Conservation (phyloP, 108 stramenopile species). For the Aureococcus anophagefferens region DNA sequence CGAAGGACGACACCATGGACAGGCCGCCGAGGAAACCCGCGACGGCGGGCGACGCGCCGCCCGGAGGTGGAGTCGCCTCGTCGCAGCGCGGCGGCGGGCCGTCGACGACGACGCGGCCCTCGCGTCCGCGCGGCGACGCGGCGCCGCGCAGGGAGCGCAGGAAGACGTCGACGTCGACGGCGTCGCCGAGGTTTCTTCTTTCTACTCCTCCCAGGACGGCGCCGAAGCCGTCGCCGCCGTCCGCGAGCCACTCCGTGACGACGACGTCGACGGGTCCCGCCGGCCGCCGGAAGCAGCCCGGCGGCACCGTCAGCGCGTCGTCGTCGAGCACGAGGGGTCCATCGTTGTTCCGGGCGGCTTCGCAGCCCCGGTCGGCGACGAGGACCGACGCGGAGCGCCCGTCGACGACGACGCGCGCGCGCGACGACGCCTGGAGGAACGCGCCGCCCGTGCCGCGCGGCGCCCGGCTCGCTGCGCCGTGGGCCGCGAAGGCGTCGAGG, state of each 20-base stretch:
- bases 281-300: background rate
- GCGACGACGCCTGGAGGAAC: background rate
- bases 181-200: too few relatives aligned
- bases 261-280: background rate
- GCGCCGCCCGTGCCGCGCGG: background rate
- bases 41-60: background rate
- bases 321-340: background rate
- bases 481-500: background rate
- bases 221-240: background rate
- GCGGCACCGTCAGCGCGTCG: background rate
- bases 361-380: background rate
- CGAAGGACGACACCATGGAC: background rate
- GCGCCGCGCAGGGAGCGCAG: background rate
- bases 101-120: background rate
- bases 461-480: background rate
- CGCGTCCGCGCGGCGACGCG: background rate
- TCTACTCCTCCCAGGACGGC: too few relatives aligned
- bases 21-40: background rate
- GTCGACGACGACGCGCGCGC: background rate
- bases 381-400: background rate
- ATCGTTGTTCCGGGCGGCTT: background rate
- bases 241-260: background rate
- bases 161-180: background rate
- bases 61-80: too few relatives aligned
- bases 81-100: too few relatives aligned